Evolutionary conservation across 441 rosid genomes (phyloP).

Genomic region (Sinapis alba): DNA sequence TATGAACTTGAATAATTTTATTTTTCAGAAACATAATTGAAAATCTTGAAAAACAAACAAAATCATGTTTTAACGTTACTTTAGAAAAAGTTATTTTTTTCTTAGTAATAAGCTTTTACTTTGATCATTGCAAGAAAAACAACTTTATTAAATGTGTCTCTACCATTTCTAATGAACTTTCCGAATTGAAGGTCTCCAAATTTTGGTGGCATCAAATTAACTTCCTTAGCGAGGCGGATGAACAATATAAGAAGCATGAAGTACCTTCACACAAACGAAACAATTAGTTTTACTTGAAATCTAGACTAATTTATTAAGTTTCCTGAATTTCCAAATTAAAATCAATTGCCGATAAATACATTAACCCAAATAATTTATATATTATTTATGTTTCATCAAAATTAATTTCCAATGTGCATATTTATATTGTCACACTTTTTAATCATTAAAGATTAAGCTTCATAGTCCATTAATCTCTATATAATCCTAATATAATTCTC

Average conservation of each 20-base stretch:
- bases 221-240: constrained; percentile 50
- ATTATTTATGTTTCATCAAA: neutral
- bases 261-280: constrained; percentile 47
- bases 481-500: neutral
- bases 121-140: constrained; percentile 1
- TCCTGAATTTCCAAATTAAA: neutral
- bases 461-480: neutral
- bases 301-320: neutral
- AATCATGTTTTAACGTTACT: neutral
- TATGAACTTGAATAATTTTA: neutral
- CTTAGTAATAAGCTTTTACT: neutral
- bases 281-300: neutral
- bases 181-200: constrained; percentile 54
- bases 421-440: neutral
- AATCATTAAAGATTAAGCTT: neutral
- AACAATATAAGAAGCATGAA: constrained; percentile 58
- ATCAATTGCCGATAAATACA: neutral
- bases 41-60: neutral
- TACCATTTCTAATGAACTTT: constrained; percentile 67
- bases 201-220: constrained; percentile 61
- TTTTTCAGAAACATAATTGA: neutral
- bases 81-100: neutral
- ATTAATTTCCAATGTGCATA: neutral
- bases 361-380: neutral
- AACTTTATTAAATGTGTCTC: neutral